phyloP scores from a whole-genome alignment of 2,329 filamentous ascomycete species.

The Fusarium foetens region DNA sequence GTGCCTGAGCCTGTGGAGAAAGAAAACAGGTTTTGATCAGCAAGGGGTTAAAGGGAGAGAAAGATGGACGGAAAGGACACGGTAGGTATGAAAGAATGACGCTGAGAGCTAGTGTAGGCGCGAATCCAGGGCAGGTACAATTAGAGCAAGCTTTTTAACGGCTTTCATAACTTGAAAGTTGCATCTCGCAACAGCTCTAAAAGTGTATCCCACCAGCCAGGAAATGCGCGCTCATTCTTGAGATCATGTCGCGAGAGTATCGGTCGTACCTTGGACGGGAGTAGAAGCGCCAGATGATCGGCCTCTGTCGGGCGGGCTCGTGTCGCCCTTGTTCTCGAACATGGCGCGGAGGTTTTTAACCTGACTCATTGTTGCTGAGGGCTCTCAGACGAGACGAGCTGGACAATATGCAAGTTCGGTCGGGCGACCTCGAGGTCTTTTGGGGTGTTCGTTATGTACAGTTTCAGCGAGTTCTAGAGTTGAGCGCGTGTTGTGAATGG shows the following conservation, averaged over 20 bases:
- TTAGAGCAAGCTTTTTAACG: slow-evolving; percentile 15
- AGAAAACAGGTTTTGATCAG: slow-evolving; percentile 38
- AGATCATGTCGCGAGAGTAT: slow-evolving; percentile 7
- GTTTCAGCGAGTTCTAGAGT: slow-evolving; percentile 17
- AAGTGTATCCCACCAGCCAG: slow-evolving; percentile 16
- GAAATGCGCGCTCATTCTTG: slow-evolving; percentile 15
- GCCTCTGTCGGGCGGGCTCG: slow-evolving; percentile 74
- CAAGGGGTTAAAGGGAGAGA: slow-evolving; percentile 30
- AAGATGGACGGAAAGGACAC: slow-evolving; percentile 30
- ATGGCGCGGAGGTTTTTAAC: slow-evolving; percentile 82
- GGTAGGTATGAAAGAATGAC: slow-evolving; percentile 28
- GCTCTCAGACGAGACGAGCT: slow-evolving; percentile 18
- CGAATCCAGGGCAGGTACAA: slow-evolving; percentile 31
- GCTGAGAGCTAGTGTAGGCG: slow-evolving; percentile 28
- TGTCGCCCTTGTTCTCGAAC: slow-evolving; percentile 78
- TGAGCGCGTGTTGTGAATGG: slow-evolving; percentile 19
- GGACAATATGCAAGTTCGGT: slow-evolving; percentile 40
- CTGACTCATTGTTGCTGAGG: slow-evolving; percentile 66
- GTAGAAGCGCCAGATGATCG: slow-evolving; percentile 69
- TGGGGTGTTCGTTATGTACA: slow-evolving; percentile 4
- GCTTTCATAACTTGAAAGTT: slow-evolving; percentile 18
- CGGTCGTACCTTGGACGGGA: slow-evolving; percentile 45
- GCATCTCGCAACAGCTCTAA: slow-evolving; percentile 19
- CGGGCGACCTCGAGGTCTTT: slow-evolving; percentile 38
- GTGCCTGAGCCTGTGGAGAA: slow-evolving; percentile 39